These are phyloP conservation scores for Solanum bulbocastanum DNA, from an alignment of 257 asterid genomes.

Conservation along the genomic window DNA sequence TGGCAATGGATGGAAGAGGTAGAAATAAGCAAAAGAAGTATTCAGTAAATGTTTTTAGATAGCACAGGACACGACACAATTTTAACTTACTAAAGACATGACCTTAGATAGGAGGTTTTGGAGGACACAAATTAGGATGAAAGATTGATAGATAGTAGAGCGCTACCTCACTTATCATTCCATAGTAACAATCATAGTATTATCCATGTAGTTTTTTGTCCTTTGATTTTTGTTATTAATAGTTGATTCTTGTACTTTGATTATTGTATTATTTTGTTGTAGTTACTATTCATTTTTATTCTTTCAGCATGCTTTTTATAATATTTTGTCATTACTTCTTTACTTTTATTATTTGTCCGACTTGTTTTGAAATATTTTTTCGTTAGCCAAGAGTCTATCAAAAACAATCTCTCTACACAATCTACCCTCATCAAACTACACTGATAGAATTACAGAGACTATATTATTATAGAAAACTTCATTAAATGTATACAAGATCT, in stretches of 20 bases:
- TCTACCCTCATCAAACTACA: accelerated
- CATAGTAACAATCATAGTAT: neutral
- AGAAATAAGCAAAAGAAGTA: neutral
- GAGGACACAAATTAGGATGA: neutral
- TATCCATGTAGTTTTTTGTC: neutral
- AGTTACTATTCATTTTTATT: neutral
- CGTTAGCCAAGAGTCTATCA: neutral
- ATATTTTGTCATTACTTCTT: neutral
- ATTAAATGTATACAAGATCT: neutral
- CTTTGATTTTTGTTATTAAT: neutral
- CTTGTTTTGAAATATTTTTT: neutral
- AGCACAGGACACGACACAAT: neutral
- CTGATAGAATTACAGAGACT: neutral
- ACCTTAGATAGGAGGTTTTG: neutral
- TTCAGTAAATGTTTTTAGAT: no score
- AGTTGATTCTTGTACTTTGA: neutral
- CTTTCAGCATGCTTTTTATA: neutral
- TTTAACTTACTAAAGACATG: neutral
- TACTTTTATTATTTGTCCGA: neutral
- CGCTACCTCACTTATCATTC: neutral
- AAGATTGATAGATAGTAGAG: neutral
- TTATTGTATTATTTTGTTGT: neutral
- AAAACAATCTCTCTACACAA: neutral
- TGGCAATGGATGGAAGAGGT: neutral
- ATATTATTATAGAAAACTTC: neutral